Evolutionary conservation across 371 early-diverging fungal species (phyloP).

Genomic region (Entomophthora muscae): DNA sequence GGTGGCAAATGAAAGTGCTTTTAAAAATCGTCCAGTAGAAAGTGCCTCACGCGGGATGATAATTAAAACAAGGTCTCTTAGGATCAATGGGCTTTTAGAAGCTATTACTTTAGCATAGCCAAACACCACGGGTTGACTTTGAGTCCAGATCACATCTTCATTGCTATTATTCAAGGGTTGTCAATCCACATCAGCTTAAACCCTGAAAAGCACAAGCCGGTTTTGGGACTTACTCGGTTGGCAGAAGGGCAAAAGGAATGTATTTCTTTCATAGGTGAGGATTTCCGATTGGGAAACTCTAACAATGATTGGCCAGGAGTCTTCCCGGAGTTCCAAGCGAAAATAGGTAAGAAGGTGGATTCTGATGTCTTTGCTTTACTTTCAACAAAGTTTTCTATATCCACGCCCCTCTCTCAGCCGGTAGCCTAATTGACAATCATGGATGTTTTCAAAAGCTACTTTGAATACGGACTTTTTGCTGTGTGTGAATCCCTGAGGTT

Average conservation of each 20-base stretch:
- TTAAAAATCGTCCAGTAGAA: too few species aligned
- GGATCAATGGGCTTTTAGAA: constrained; percentile 1
- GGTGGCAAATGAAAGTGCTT: too few species aligned
- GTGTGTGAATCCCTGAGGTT: constrained; percentile 2
- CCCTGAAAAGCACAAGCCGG: not conserved
- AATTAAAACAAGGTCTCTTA: too few species aligned
- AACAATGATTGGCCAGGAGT: not conserved
- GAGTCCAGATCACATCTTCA: not conserved
- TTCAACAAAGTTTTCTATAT: not conserved
- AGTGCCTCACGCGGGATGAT: too few species aligned
- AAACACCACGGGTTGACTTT: not conserved
- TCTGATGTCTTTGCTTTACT: not conserved
- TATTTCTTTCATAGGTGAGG: not conserved
- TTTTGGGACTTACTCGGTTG: not conserved
- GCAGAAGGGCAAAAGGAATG: not conserved
- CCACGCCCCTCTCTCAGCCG: not conserved
- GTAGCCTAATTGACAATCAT: not conserved
- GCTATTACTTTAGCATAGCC: not conserved
- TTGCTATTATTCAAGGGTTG: not conserved
- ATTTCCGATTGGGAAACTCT: not conserved
- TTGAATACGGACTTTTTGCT: not conserved
- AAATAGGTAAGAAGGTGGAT: not conserved
- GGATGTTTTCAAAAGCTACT: not conserved
- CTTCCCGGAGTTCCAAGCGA: not conserved
- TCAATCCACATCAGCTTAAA: not conserved